Base-by-base conservation (phyloP, 73 alveolate species). In the Paramecium primaurelia region DNA sequence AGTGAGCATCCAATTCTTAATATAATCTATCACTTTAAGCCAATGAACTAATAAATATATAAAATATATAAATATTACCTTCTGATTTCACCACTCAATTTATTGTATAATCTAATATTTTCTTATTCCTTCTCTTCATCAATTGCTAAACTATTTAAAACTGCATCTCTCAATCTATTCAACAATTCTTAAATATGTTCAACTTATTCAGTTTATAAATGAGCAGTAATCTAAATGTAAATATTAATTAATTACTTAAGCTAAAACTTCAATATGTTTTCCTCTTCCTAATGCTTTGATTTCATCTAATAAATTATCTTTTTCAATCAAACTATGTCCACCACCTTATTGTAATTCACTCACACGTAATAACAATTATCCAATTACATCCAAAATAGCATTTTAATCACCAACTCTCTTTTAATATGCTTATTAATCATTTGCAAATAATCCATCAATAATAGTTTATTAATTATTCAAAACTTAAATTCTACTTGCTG, bases 51-150 rank as follows among this genome's bases (percentile, higher is more conserved):
- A 49, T 42, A 44, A 45, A 40, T 80, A 44, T 2, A 3, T 8
- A 1, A 0, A 6, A 54, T 0, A 4, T 36, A 34, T 4, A 11
- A 0, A 22, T 22, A 22, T 22, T 80, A 80, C 91, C 30, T 42
- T 80, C 77, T 64, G 16, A 80, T 32, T 80, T 80, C 91, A 3
- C 44, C 91, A 32, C 77, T 45, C 22, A 80, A 36, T 7, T 40
- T 47, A 36, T 47, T 80, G 49, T 80, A 44, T 25, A 80, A 26
- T 49, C 58, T 49, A 80, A 80, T 80, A 80, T 80, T 80, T 16
- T 42, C 91, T 80, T 80, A 26, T 80, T 80, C 91, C 26, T 80
- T 80, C 14, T 59, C 91, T 49, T 80, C 91, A 49, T 80, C 91
- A 26, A 64, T 64, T 18, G 71, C 49, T 14, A 80, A 80, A 45